Evolutionary conservation across 164 flowering plant genomes (phyloP).

Genomic region (Nelumbo lutea): DNA sequence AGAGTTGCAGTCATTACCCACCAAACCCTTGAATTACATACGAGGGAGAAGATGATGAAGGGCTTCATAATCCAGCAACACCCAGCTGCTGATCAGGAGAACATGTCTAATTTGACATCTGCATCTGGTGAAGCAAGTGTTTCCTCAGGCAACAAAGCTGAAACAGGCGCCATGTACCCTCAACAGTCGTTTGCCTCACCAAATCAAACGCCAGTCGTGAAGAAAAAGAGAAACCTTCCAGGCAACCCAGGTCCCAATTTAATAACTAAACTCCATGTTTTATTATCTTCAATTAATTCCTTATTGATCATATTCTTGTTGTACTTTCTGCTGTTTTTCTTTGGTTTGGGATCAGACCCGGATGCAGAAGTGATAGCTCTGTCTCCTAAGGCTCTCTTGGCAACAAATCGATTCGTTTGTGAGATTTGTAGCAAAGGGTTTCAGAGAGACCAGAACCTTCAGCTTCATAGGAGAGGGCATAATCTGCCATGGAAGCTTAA

Average conservation of each 20-base stretch:
- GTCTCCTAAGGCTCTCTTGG: slow-evolving; percentile 24
- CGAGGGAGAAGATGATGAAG: slow-evolving; percentile 34
- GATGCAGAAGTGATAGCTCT: slow-evolving; percentile 5
- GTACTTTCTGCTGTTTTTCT: not conserved
- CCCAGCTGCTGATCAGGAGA: slow-evolving; percentile 35
- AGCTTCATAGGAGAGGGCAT: slow-evolving; percentile 13
- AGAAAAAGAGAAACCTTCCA: slow-evolving; percentile 11
- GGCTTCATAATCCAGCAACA: slow-evolving; percentile 31
- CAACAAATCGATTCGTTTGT: slow-evolving; percentile 18
- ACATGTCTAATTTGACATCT: slow-evolving; percentile 78
- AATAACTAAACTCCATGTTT: not conserved
- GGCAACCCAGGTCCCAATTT: slow-evolving; percentile 11
- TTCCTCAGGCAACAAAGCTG: slow-evolving; percentile 48
- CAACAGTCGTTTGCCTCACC: slow-evolving; percentile 7
- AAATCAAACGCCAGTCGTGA: slow-evolving; percentile 3
- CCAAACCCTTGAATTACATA: slow-evolving; percentile 5
- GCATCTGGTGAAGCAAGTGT: slow-evolving; percentile 66
- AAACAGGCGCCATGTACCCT: slow-evolving; percentile 21
- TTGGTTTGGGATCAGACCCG: slow-evolving; percentile 17
- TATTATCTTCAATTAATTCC: not conserved
- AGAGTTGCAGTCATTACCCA: slow-evolving; percentile 1
- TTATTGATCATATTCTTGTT: too few species aligned
- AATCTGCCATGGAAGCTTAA: slow-evolving; percentile 32
- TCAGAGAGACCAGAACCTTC: too few species aligned
- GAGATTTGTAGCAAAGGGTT: too few species aligned